Evolutionary conservation across 108 stramenopile genomes (phyloP).

Genomic region (Cyclotella baltica): DNA sequence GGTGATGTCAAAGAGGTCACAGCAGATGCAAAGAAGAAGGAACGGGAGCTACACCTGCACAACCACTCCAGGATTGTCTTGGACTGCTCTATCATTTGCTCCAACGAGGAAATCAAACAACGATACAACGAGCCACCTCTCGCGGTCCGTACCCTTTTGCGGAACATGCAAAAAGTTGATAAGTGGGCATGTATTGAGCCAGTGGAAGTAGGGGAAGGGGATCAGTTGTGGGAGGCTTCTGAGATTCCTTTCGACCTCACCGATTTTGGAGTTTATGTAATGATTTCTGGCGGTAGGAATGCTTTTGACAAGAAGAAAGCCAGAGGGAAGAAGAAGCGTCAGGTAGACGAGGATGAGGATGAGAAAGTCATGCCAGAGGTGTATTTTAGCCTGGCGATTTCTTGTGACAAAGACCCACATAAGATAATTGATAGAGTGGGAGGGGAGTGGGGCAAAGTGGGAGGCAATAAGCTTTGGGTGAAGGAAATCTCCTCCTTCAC

Average conservation of each 20-base stretch:
- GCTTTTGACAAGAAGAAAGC: background rate
- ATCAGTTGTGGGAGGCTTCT: background rate
- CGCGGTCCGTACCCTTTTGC: background rate
- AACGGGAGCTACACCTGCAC: background rate
- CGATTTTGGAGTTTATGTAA: background rate
- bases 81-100: background rate
- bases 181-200: background rate
- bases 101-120: background rate
- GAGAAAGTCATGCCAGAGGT: background rate
- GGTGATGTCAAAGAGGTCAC: background rate
- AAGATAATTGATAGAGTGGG: background rate
- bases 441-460: background rate
- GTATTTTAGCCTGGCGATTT: background rate
- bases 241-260: background rate
- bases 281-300: background rate
- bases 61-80: background rate
- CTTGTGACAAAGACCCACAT: slow-evolving; percentile 7
- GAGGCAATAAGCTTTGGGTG: background rate
- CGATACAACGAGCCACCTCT: background rate
- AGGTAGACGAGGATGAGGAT: background rate
- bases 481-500: slow-evolving; percentile 7
- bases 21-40: background rate
- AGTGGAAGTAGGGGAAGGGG: background rate
- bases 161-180: slow-evolving; percentile 10
- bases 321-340: too few species aligned